Base-by-base conservation (phyloP, 176 grass and related monocot genomes). In the Aegilops sharonensis region DNA sequence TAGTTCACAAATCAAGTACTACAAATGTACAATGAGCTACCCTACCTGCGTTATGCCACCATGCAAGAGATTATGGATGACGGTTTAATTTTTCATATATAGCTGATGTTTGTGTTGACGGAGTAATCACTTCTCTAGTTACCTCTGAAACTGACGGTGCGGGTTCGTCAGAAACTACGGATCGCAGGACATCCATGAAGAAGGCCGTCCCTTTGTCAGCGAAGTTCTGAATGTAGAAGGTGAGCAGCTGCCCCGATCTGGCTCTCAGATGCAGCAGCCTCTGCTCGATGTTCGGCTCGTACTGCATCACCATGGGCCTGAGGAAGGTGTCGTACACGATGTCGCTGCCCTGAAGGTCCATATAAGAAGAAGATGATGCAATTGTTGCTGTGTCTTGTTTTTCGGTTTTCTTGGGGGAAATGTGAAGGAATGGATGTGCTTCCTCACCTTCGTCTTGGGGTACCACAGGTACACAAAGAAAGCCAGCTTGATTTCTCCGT, bases 381-480 rank as follows among this genome's bases (percentile, higher is more conserved):
- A 72, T 3, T 72, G 68, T n/a, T 21, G 9, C 0, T 72, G 9
- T 24, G 69, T 13, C 5, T n/a, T 42, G 23, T 11, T 15, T 14
- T 29, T 74, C 11, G 29, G 13, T 2, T 50, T 12, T 52, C 8
- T 11, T 31, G 13, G 13, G 24, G 29, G 0, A 17, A 39, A 39
- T 36, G 47, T 66, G 31, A 21, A 6, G 21, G 9, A 62, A 24
- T 8, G 48, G 1, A 39, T 39, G 5, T 37, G n/a, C 20, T 83
- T 31, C 62, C 31, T 71, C 66, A 92, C 93, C 90, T 90, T 95
- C 29, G 90, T 95, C 85, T 92, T 92, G 5, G 93, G 93, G 35
- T 90, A 95, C 93, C 93, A 95, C 42, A 95, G 52, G 81, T 90
- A 92, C 43, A 95, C 93, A 50, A 92, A 92, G 85, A 95, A 95